phyloP scores from a whole-genome alignment of 75 land plant species.

The Gnetum montanum region DNA sequence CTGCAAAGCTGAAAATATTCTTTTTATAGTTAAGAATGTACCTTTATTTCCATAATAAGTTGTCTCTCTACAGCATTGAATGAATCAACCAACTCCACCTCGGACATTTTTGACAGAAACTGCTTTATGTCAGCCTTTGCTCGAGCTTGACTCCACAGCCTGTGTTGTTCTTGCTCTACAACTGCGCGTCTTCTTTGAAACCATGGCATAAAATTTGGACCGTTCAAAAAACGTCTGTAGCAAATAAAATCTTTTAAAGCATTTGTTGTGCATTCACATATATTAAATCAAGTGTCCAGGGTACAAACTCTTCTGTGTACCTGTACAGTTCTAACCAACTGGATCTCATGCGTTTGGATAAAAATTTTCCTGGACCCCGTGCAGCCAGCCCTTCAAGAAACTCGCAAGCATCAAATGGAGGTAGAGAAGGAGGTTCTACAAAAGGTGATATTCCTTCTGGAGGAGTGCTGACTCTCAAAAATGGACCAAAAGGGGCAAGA shows the following conservation, averaged over 20 bases:
- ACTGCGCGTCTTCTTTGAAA: constrained; percentile 85
- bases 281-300: background rate
- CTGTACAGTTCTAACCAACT: constrained; percentile 95
- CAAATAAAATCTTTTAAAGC: too few species aligned
- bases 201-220: constrained; percentile 97
- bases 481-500: constrained; percentile 96
- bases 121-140: constrained; percentile 51
- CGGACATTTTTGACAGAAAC: constrained; percentile 71
- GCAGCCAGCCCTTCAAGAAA: constrained; percentile 60
- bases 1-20: too few species aligned
- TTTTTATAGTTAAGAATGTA: too few species aligned
- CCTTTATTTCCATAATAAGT: constrained; percentile 74
- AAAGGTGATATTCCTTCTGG: constrained; percentile 87
- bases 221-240: constrained; percentile 75
- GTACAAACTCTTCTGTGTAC: constrained; percentile 22
- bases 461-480: constrained; percentile 73
- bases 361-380: constrained; percentile 92
- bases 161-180: constrained; percentile 83
- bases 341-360: constrained; percentile 76
- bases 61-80: constrained; percentile 86
- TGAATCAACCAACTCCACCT: constrained; percentile 78
- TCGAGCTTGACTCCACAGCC: constrained; percentile 88
- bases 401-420: constrained; percentile 64
- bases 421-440: constrained; percentile 73
- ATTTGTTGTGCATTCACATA: background rate